These are phyloP conservation scores for Rhizopogon rudus DNA, from an alignment of 768 basidiomycete species.

Conservation along the genomic window DNA sequence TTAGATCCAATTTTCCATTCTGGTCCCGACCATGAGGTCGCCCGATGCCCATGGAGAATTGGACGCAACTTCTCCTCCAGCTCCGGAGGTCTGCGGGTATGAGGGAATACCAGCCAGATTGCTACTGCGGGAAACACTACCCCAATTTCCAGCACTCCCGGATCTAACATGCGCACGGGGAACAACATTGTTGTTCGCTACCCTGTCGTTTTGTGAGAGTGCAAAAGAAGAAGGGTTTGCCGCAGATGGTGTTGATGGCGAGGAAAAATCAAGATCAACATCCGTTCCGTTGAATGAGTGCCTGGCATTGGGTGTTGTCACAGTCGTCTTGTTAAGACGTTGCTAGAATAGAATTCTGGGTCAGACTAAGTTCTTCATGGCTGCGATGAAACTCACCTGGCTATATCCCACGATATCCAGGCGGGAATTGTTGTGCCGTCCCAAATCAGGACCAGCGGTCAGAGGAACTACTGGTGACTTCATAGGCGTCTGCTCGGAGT, in stretches of 20 bases:
- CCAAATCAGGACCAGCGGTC: constrained; percentile 82
- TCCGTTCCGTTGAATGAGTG: constrained; percentile 79
- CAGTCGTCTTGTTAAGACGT: constrained; percentile 46
- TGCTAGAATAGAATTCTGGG: constrained; percentile 22
- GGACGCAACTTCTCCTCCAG: constrained; percentile 41
- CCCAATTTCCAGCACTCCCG: constrained; percentile 82
- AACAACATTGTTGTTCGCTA: constrained; percentile 23
- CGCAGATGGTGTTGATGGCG: constrained; percentile 50
- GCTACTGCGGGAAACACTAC: constrained; percentile 50
- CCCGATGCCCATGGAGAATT: constrained; percentile 57
- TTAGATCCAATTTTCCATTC: constrained; percentile 48
- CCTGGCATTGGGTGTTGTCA: constrained; percentile 47
- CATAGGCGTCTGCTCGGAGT: constrained; percentile 50
- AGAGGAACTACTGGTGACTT: constrained; percentile 70
- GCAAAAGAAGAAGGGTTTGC: constrained; percentile 38
- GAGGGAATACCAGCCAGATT: constrained; percentile 44
- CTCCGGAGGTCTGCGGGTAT: constrained; percentile 53
- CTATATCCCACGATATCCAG: constrained; percentile 70
- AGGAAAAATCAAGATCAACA: constrained; percentile 50
- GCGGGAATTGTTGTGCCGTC: constrained; percentile 67
- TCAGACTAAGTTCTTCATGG: neutral
- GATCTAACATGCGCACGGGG: constrained; percentile 60
- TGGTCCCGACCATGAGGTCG: constrained; percentile 47
- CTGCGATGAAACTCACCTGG: constrained; percentile 41
- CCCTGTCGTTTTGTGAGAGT: constrained; percentile 34